Percentiles rank a stretch among this genome's conserved stretches.
Evolutionary conservation across 2,329 filamentous ascomycete genomes (phyloP).

Genomic region (Xylaria sp.): DNA sequence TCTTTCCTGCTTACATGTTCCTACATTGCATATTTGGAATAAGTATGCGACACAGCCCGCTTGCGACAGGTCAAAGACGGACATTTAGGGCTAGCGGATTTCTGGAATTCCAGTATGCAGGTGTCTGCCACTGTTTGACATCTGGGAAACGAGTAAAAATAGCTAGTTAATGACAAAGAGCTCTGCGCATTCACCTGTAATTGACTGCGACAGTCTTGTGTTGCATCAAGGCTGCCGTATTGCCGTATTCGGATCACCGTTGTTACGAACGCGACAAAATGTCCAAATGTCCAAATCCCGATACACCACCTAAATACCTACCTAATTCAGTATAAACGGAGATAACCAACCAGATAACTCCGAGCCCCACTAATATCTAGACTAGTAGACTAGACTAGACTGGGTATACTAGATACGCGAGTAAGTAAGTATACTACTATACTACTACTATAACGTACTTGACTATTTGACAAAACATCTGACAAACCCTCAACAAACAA

Average conservation of each 20-base stretch:
- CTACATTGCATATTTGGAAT: neutral
- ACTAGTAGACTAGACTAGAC: neutral
- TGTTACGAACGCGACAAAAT: neutral
- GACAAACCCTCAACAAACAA: neutral
- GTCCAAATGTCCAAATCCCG: neutral
- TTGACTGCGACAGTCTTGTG: too few species aligned
- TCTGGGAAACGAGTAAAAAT: too few species aligned
- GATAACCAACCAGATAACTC: constrained; percentile 2
- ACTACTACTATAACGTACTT: too few species aligned
- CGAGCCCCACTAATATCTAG: constrained; percentile 6
- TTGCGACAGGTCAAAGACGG: too few species aligned
- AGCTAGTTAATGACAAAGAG: too few species aligned
- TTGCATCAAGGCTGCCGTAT: neutral
- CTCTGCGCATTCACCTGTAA: too few species aligned
- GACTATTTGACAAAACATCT: constrained; percentile 1
- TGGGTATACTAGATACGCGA: too few species aligned
- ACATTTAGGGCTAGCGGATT: too few species aligned
- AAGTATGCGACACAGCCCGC: neutral
- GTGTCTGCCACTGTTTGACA: too few species aligned
- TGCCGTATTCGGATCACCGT: neutral
- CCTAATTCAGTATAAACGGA: constrained; percentile 9
- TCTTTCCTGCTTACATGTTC: neutral
- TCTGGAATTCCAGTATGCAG: too few species aligned
- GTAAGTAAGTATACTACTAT: too few species aligned
- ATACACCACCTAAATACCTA: neutral